Evolutionary conservation across 805 yeast species (phyloP).

Genomic region (Saturnispora silvae): DNA sequence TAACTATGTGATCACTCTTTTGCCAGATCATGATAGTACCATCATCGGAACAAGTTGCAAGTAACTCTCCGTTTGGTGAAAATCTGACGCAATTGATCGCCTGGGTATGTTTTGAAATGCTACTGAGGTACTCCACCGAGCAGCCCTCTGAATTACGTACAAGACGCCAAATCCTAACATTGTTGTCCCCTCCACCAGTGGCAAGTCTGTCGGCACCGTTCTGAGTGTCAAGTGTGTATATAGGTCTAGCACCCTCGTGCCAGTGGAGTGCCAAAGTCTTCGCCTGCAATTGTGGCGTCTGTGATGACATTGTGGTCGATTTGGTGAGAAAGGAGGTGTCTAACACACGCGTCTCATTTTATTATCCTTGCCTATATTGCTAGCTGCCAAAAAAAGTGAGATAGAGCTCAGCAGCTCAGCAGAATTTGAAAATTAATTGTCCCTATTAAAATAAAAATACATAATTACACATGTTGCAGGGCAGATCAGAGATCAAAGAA

Average conservation of each 20-base stretch:
- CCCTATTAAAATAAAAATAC: no score
- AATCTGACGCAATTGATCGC: constrained; percentile 90
- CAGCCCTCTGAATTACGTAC: constrained; percentile 16
- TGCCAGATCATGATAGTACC: constrained; percentile 82
- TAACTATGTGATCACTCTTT: constrained; percentile 39
- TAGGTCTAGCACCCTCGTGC: constrained; percentile 70
- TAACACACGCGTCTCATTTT: not conserved
- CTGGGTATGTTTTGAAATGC: constrained; percentile 80
- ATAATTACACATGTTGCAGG: no score
- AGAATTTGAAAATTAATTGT: no score
- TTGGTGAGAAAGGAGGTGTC: not conserved
- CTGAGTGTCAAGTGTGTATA: constrained; percentile 59
- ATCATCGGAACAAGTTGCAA: constrained; percentile 94
- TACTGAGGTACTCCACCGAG: constrained; percentile 56
- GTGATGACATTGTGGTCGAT: not conserved
- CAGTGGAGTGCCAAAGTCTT: constrained; percentile 51
- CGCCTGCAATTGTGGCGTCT: constrained; percentile 21
- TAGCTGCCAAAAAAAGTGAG: no score
- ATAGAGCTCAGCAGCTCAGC: no score
- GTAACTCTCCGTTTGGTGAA: constrained; percentile 51
- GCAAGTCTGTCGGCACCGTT: constrained; percentile 37
- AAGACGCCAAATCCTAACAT: constrained; percentile 45
- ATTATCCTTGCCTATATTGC: no score
- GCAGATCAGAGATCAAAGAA: constrained; percentile 20
- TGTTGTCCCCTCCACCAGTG: constrained; percentile 93